Percentiles rank a stretch among this genome's conserved stretches.
Conservation (phyloP, 305 asterid genomes). For the Solanum aculeatissimum region DNA sequence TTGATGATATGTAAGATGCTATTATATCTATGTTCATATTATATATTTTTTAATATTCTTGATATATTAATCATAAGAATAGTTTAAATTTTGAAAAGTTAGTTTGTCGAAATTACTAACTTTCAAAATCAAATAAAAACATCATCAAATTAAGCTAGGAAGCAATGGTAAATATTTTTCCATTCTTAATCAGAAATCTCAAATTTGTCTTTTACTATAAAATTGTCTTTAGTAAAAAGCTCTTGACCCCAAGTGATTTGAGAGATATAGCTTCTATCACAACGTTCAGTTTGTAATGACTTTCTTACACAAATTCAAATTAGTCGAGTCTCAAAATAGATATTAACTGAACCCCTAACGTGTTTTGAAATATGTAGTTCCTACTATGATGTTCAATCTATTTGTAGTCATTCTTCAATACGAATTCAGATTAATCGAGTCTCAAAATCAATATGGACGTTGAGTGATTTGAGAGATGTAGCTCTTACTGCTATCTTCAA, state of each 20-base stretch:
- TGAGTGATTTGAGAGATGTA: too few relatives aligned
- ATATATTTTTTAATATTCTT: neutral
- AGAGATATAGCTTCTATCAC: neutral
- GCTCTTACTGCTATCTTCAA: too few relatives aligned
- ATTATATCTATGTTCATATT: neutral
- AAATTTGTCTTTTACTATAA: accelerated
- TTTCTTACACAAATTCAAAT: accelerated
- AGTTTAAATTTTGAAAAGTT: neutral
- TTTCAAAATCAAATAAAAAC: neutral
- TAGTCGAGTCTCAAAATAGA: neutral
- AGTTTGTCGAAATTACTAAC: neutral
- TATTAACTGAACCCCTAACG: too few relatives aligned
- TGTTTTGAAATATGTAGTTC: too few relatives aligned
- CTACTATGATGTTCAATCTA: too few relatives aligned
- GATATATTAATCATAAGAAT: neutral
- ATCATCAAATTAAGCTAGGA: neutral
- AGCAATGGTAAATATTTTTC: too few relatives aligned
- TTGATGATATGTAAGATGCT: neutral
- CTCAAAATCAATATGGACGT: too few relatives aligned
- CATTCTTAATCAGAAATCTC: neutral
- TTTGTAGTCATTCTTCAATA: too few relatives aligned
- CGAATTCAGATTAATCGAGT: too few relatives aligned
- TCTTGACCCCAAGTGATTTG: neutral
- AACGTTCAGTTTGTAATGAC: neutral
- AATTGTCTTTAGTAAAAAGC: neutral